phyloP scores from a whole-genome alignment of 208 protist species.

The Trypanosoma conorhini region DNA sequence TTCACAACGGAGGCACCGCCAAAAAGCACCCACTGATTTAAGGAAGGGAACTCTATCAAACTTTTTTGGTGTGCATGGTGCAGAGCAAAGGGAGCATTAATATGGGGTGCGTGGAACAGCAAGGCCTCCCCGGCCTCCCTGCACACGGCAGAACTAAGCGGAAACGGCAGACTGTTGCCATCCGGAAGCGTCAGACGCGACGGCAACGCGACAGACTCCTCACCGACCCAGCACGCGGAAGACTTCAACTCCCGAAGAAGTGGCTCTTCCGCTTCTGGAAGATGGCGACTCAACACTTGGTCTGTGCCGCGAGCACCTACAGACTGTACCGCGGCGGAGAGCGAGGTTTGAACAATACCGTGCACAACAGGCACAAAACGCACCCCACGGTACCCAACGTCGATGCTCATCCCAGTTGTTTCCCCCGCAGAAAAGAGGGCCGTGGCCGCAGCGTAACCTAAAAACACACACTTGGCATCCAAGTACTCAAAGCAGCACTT shows the following conservation, averaged over 20 bases:
- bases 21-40: constrained; percentile 44
- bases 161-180: constrained; percentile 26
- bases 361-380: constrained; percentile 56
- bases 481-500: constrained; percentile 65
- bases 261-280: constrained; percentile 8
- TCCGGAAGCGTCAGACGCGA: constrained; percentile 53
- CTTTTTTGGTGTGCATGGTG: constrained; percentile 24
- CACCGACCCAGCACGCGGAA: constrained; percentile 27
- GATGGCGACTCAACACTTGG: constrained; percentile 25
- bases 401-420: constrained; percentile 65
- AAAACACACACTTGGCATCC: constrained; percentile 47
- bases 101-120: constrained; percentile 15
- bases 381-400: constrained; percentile 69
- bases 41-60: constrained; percentile 18
- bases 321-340: constrained; percentile 27
- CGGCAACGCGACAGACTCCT: neutral
- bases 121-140: constrained; percentile 20
- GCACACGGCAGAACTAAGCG: constrained; percentile 5
- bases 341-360: constrained; percentile 32
- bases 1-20: constrained; percentile 33
- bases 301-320: constrained; percentile 53
- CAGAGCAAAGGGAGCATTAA: constrained; percentile 16
- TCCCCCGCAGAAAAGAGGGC: constrained; percentile 69
- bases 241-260: constrained; percentile 19
- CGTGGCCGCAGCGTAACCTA: constrained; percentile 50